These are phyloP conservation scores for Boletellus ananiceps DNA, from an alignment of 768 basidiomycete genomes.

Conservation along the genomic window DNA sequence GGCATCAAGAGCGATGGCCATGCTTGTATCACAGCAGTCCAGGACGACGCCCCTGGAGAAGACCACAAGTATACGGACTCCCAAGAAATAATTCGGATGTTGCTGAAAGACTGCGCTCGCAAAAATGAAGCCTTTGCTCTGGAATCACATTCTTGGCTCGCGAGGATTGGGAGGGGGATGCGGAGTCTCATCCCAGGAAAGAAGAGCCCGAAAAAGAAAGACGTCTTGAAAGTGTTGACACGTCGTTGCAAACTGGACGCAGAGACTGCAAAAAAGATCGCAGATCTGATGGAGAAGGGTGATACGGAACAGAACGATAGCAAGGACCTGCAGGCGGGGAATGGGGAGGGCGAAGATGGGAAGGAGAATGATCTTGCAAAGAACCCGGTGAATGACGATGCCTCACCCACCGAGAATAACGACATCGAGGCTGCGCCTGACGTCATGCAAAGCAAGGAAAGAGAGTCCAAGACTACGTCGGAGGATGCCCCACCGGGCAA, in stretches of 20 bases:
- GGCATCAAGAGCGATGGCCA: slow-evolving; percentile 28
- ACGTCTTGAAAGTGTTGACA: slow-evolving; percentile 17
- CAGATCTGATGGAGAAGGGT: slow-evolving; percentile 16
- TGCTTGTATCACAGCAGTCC: slow-evolving; percentile 29
- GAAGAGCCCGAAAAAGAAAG: slow-evolving; percentile 13
- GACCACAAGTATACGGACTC: slow-evolving; percentile 23
- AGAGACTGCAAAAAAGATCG: slow-evolving; percentile 23
- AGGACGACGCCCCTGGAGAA: slow-evolving; percentile 18
- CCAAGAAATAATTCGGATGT: slow-evolving; percentile 13
- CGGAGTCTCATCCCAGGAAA: slow-evolving; percentile 13
- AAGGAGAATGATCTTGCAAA: neutral
- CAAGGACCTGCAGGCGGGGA: neutral
- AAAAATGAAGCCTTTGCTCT: slow-evolving; percentile 7
- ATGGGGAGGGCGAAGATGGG: neutral
- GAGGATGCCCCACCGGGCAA: neutral
- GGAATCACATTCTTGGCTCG: slow-evolving; percentile 19
- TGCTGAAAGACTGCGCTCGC: slow-evolving; percentile 16
- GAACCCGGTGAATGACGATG: neutral
- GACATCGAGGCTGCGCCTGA: neutral
- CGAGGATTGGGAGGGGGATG: slow-evolving; percentile 10
- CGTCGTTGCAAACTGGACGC: slow-evolving; percentile 26
- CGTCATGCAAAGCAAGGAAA: neutral
- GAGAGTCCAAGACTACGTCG: neutral
- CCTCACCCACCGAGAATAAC: neutral
- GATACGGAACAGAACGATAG: slow-evolving; percentile 1